Conservation (phyloP, 805 yeast species). For the Metschnikowia picachoensis region DNA sequence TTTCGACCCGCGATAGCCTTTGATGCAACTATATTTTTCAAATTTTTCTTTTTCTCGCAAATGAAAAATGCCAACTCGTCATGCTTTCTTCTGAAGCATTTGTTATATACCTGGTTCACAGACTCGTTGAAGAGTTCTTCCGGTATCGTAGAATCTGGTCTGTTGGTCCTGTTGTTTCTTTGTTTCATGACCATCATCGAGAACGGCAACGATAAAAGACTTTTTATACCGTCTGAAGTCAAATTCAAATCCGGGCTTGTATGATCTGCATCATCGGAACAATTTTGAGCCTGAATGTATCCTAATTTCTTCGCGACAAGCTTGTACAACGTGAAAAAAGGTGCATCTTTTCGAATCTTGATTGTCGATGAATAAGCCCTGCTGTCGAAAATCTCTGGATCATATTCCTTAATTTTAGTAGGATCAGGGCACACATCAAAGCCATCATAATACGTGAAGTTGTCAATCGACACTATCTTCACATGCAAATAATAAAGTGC, state of each 20-base stretch:
- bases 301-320: constrained; percentile 45
- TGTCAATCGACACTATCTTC: constrained; percentile 49
- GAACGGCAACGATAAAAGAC: constrained; percentile 27
- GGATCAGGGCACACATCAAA: constrained; percentile 75
- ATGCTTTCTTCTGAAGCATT: constrained; percentile 43
- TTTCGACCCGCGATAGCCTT: constrained; percentile 16
- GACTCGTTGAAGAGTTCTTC: constrained; percentile 32
- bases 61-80: constrained; percentile 57
- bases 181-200: constrained; percentile 63
- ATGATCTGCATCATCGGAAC: not conserved
- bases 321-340: constrained; percentile 48
- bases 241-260: not conserved
- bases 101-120: constrained; percentile 49
- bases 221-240: not conserved
- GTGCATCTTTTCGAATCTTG: constrained; percentile 54
- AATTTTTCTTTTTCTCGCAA: constrained; percentile 52
- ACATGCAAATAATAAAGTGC: constrained; percentile 44
- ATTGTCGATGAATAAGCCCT: constrained; percentile 46
- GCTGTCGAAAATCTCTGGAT: constrained; percentile 46
- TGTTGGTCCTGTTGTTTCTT: constrained; percentile 66
- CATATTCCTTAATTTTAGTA: constrained; percentile 38
- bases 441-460: constrained; percentile 61
- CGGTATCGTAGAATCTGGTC: constrained; percentile 48
- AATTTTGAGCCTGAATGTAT: constrained; percentile 12
- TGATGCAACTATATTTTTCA: constrained; percentile 20